Evolutionary conservation across 768 basidiomycete genomes (phyloP).

Genomic region (Suillus paluster): DNA sequence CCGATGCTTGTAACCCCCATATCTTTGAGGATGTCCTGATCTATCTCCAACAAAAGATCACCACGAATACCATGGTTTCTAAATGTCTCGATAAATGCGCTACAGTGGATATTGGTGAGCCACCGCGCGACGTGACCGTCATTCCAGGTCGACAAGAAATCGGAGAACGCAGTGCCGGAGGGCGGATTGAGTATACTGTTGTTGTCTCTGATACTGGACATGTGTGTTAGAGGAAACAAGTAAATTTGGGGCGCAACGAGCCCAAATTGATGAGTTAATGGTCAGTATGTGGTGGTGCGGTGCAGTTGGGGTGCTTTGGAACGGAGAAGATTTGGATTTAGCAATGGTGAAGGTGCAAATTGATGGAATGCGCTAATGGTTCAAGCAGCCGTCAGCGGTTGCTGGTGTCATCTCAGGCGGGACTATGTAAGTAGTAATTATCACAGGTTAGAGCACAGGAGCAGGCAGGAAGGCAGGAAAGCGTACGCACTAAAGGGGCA

Average conservation of each 20-base stretch:
- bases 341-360: neutral
- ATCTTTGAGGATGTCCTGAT: conserved; percentile 85
- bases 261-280: no score
- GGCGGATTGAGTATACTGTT: conserved; percentile 58
- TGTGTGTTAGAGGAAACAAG: conserved; percentile 47
- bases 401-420: neutral
- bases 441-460: no score
- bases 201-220: conserved; percentile 32
- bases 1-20: conserved; percentile 90
- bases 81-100: conserved; percentile 69
- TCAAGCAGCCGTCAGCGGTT: no score
- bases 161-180: conserved; percentile 55
- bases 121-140: conserved; percentile 76
- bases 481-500: no score
- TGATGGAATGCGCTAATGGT: neutral
- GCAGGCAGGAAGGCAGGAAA: neutral
- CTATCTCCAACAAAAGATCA: conserved; percentile 88
- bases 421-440: neutral
- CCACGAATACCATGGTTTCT: conserved; percentile 88
- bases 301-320: conserved; percentile 11
- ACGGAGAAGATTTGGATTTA: neutral
- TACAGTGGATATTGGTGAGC: conserved; percentile 81
- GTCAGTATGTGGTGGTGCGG: conserved; percentile 22
- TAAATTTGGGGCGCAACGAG: conserved; percentile 41
- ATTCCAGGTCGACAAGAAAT: conserved; percentile 71